Base-by-base conservation (phyloP, 2,329 filamentous ascomycete genomes). In the Botrytis tulipae region DNA sequence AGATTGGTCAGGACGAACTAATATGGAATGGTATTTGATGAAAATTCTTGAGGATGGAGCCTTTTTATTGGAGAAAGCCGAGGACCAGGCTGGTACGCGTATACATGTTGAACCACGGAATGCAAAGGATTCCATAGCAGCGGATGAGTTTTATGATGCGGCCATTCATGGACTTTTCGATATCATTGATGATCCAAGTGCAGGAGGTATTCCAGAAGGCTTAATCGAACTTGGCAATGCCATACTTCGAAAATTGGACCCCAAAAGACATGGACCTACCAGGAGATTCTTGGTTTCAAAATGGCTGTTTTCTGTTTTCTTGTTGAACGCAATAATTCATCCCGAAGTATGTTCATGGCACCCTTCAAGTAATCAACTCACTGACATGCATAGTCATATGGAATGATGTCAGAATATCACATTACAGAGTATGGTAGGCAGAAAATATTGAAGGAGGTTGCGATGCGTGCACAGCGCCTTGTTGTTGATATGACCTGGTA, bases 11-110 rank as follows among this genome's bases (percentile, higher is more conserved):
- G 94, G 94, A 73, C 94, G 92, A 79, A 89, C 91, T 77, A 96
- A 94, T 76, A 90, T 99, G 86, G 95, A 98, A 83, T 92, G 94
- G 83, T 98, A 95, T 82, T 88, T 99, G 20, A 96, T 97, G 93
- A 93, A 96, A 81, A 93, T 97, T 74, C 88, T 99, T 46, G 93
- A 97, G 83, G 93, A 97, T 78, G 96, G 96, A 77, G 92, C 94
- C 57, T 98, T 98, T 80, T 86, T 98, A 73, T 86, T 98, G 78
- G 94, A 97, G 80, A 91, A 92, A 80, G 91, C 93, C 79, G 93
- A 95, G 82, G 92, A 94, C 80, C 92, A 93, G 78, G 87, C 92
- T 75, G 89, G 90, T 51, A 90, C 91, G 74, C 86, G 91, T 76
- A 88, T 91, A 82, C 90, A 94, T 82, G 85, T 93, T 59, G 90